These are phyloP conservation scores for Zanthoxylum bungeanum DNA, from an alignment of 345 rosid species.

Conservation along the genomic window DNA sequence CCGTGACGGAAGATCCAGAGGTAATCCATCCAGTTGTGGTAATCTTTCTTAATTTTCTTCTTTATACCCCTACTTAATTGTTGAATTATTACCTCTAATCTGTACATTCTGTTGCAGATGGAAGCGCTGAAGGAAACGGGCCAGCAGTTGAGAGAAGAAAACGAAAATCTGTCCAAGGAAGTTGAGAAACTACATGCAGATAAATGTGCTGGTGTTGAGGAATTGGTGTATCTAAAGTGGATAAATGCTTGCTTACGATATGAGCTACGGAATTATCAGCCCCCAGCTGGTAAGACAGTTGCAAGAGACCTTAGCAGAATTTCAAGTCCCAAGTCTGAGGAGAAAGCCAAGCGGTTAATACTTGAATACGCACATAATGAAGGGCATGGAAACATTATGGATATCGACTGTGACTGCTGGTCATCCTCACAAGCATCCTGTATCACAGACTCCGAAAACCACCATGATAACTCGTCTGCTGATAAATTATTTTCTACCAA, in stretches of 20 bases:
- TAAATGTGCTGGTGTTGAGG: conserved; percentile 64
- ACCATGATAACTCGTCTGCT: conserved; percentile 46
- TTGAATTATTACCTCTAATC: neutral
- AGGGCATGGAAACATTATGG: conserved; percentile 28
- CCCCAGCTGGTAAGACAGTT: conserved; percentile 57
- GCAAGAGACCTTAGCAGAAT: conserved; percentile 86
- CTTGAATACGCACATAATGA: conserved; percentile 69
- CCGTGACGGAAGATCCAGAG: conserved; percentile 53
- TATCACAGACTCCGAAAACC: conserved; percentile 46
- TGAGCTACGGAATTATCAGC: conserved; percentile 73
- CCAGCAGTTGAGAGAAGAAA: conserved; percentile 46
- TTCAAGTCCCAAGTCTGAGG: conserved; percentile 73
- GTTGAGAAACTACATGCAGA: conserved; percentile 66
- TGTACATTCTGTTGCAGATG: conserved; percentile 34
- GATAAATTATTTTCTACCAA: conserved; percentile 34
- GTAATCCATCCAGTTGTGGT: conserved; percentile 26
- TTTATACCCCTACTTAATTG: neutral
- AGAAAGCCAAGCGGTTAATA: conserved; percentile 74
- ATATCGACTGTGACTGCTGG: conserved; percentile 62
- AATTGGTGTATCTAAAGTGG: conserved; percentile 88
- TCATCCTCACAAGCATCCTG: conserved; percentile 52
- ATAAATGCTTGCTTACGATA: conserved; percentile 84
- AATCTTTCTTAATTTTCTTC: neutral
- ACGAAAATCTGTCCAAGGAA: conserved; percentile 48
- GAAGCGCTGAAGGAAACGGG: conserved; percentile 48